Base-by-base conservation (phyloP, 2,329 filamentous ascomycete genomes). In the Xylariales sp. region DNA sequence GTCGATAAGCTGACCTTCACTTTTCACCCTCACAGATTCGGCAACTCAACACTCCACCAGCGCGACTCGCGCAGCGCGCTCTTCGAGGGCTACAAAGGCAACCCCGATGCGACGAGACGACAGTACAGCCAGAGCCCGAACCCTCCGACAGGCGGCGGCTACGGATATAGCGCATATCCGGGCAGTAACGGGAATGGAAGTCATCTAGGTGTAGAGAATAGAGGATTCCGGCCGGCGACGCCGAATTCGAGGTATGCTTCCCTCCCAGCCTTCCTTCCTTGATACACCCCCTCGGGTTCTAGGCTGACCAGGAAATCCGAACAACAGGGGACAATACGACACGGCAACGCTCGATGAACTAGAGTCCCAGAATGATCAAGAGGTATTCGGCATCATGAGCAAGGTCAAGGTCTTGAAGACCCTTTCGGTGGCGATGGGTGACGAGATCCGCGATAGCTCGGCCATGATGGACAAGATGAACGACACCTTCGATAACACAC, bases 391-490 rank as follows among this genome's bases (percentile, higher is more conserved):
- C n/a, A 90, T 96, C 58, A 76, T 88, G 51, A 86, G 86, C 51
- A 96, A 95, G 66, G 91, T 97, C 46, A 82, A 77, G 69, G 80
- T 89, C 70, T 62, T 97, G 54, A 97, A 96, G 67, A 81, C 89
- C 67, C 84, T 98, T 70, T 95, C 90, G 1, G 69, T 88, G 27
- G 88, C 90, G 4, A 98, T 98, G 51, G 93, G 93, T 50, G 88
- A 94, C 58, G 93, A 97, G 66, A 97, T 97, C 57, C 80, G 91
- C 53, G 87, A 95, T 49, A 93, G 86, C 11, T 87, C 88, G 2
- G 83, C 87, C 2, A 75, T 97, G 4, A 86, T 89, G 2, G 88
- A 96, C 55, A 91, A 89, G 66, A 95, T 98, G 84, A 97, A 97
- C 64, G 88, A 95, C 58, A 78, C 81, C 4, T 98, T 97, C 60